phyloP scores from a whole-genome alignment of 2,329 filamentous ascomycete genomes.

The Capronia coronata region DNA sequence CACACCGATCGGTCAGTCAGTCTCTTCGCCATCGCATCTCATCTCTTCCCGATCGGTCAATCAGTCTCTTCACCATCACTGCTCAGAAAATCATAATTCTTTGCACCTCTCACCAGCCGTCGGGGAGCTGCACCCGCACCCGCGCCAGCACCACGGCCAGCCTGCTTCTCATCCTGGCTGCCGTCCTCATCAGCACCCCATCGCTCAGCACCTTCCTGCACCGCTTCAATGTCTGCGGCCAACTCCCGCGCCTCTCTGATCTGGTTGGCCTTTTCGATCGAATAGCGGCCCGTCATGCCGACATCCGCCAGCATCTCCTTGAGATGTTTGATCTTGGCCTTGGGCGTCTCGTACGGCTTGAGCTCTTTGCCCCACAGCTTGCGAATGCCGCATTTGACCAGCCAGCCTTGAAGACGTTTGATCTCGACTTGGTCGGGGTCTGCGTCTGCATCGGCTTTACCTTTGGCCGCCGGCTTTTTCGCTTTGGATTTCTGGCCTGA shows the following conservation, averaged over 20 bases:
- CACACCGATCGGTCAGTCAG: slow-evolving; percentile 31
- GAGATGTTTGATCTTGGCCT: slow-evolving; percentile 76
- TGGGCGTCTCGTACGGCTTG: slow-evolving; percentile 63
- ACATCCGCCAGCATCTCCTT: slow-evolving; percentile 69
- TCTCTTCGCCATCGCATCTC: slow-evolving; percentile 51
- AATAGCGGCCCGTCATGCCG: slow-evolving; percentile 86
- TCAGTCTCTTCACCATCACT: slow-evolving; percentile 60
- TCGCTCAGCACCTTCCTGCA: slow-evolving; percentile 69
- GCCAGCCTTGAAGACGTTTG: slow-evolving; percentile 78
- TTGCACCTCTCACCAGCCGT: slow-evolving; percentile 39
- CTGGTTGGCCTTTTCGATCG: slow-evolving; percentile 70
- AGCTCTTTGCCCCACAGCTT: slow-evolving; percentile 89
- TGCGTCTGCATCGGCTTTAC: slow-evolving; percentile 42
- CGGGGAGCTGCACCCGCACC: slow-evolving; percentile 23
- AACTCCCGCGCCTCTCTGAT: slow-evolving; percentile 87
- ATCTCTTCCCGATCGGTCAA: too few species aligned
- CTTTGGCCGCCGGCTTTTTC: slow-evolving; percentile 31
- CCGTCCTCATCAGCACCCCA: slow-evolving; percentile 60
- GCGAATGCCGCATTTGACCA: slow-evolving; percentile 83
- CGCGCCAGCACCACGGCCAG: slow-evolving; percentile 25
- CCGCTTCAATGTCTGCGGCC: slow-evolving; percentile 72
- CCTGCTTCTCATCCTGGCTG: slow-evolving; percentile 30
- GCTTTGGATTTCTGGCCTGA: slow-evolving; percentile 31
- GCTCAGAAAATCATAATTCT: slow-evolving; percentile 55
- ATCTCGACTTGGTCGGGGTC: slow-evolving; percentile 69